Percentiles rank a stretch among this genome's conserved stretches.
Conservation (phyloP, 164 flowering plant species). For the Nelumbo lutea region DNA sequence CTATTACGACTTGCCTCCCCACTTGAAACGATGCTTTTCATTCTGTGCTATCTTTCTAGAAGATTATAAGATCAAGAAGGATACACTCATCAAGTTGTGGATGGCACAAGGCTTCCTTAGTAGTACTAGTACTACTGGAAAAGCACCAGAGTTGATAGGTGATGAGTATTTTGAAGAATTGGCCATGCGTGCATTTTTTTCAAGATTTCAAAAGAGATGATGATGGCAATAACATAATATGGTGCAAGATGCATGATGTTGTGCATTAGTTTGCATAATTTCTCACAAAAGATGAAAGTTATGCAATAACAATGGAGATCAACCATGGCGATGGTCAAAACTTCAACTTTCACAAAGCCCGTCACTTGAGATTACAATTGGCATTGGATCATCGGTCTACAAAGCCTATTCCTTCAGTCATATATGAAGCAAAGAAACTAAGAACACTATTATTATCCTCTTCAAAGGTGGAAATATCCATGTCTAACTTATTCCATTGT, state of each 20-base stretch:
- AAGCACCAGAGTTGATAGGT: constrained; percentile 18
- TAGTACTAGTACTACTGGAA: background rate
- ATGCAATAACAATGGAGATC: too few relatives aligned
- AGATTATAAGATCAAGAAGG: constrained; percentile 10
- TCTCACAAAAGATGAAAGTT: too few relatives aligned
- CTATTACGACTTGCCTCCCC: constrained; percentile 15
- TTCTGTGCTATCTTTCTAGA: constrained; percentile 26
- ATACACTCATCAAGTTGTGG: constrained; percentile 17
- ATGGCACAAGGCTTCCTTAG: constrained; percentile 22
- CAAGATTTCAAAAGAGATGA: background rate
- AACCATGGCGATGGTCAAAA: background rate
- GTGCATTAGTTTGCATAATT: background rate
- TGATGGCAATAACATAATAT: too few relatives aligned
- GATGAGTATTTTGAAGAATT: constrained; percentile 21
- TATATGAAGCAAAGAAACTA: background rate
- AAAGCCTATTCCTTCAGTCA: background rate
- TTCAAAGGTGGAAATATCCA: too few relatives aligned
- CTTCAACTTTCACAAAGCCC: background rate
- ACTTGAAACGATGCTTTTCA: constrained; percentile 25
- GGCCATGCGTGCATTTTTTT: constrained; percentile 21
- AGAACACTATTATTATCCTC: background rate
- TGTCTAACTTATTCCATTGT: background rate
- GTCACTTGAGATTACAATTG: background rate
- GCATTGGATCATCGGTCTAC: background rate
- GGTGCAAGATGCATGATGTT: background rate